Conservation (phyloP, 495 filamentous ascomycete species). For the Neurospora sublineolata region DNA sequence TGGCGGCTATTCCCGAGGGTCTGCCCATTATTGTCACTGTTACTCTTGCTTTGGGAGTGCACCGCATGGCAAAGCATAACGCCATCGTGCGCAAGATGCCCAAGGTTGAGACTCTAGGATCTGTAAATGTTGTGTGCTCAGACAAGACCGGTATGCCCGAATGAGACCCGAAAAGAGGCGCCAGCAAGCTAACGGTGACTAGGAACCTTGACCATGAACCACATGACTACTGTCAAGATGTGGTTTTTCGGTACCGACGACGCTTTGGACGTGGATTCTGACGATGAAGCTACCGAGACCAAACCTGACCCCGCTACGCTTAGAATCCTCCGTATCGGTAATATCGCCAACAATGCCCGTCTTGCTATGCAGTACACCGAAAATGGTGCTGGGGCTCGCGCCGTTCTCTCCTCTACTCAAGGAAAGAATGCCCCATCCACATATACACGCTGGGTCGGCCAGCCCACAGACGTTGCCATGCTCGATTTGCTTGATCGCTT, state of each 20-base stretch:
- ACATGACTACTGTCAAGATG: constrained; percentile 95
- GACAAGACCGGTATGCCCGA: constrained; percentile 69
- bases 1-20: constrained; percentile 94
- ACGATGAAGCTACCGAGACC: constrained; percentile 46
- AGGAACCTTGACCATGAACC: constrained; percentile 91
- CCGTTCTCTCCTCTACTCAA: constrained; percentile 67
- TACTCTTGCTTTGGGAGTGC: constrained; percentile 83
- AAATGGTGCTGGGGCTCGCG: constrained; percentile 55
- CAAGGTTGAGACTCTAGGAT: constrained; percentile 94
- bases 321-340: constrained; percentile 77
- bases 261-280: constrained; percentile 64
- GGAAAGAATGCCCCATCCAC: constrained; percentile 44
- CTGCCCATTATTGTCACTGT: constrained; percentile 97
- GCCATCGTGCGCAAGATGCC: constrained; percentile 92
- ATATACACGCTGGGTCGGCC: constrained; percentile 87
- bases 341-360: constrained; percentile 91
- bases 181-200: background rate
- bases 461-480: constrained; percentile 93
- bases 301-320: constrained; percentile 60
- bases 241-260: constrained; percentile 73
- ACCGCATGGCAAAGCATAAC: constrained; percentile 86
- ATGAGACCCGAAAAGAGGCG: background rate
- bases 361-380: constrained; percentile 48
- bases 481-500: constrained; percentile 84
- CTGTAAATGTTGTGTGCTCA: constrained; percentile 95